These are phyloP conservation scores for Ustilago bromivora DNA, from an alignment of 1,284 basidiomycete species.

Conservation along the genomic window DNA sequence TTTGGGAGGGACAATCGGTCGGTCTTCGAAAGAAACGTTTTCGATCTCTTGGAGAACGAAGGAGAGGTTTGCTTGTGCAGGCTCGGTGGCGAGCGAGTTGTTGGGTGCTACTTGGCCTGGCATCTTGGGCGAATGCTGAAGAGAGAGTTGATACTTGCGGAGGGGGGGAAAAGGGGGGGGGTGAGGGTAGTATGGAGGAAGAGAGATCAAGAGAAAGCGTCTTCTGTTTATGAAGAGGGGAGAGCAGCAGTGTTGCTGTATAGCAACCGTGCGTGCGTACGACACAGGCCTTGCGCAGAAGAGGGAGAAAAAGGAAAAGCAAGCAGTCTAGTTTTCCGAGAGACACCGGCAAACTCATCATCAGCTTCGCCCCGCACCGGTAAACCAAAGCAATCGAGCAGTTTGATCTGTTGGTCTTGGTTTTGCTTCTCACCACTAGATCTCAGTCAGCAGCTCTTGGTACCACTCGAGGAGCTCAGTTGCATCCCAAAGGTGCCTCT, in stretches of 20 bases:
- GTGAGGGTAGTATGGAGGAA: not conserved
- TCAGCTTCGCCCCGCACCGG: no score
- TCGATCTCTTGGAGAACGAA: constrained; percentile 82
- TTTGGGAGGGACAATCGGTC: constrained; percentile 76
- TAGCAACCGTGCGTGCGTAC: constrained; percentile 18
- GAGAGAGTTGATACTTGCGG: not conserved
- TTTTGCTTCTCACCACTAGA: no score
- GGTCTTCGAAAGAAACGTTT: constrained; percentile 80
- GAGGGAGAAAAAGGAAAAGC: not conserved
- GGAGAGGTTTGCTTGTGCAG: constrained; percentile 75
- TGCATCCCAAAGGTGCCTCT: no score
- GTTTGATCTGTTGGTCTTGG: no score
- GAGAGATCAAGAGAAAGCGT: not conserved
- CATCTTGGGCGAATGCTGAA: constrained; percentile 14
- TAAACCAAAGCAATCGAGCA: no score
- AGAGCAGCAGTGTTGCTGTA: not conserved
- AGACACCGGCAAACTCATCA: constrained; percentile 31
- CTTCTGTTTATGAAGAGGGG: constrained; percentile 3
- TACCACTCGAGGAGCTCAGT: no score
- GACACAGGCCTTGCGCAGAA: constrained; percentile 8
- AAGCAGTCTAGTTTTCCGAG: constrained; percentile 29
- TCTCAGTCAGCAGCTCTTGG: no score
- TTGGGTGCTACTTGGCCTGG: constrained; percentile 48
- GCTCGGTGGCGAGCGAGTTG: constrained; percentile 59
- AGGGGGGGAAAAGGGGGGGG: not conserved